Evolutionary conservation across 2,329 filamentous ascomycete genomes (phyloP), one percentile per base, ranked within the genome.

Genomic region (Aciculosporium take): DNA sequence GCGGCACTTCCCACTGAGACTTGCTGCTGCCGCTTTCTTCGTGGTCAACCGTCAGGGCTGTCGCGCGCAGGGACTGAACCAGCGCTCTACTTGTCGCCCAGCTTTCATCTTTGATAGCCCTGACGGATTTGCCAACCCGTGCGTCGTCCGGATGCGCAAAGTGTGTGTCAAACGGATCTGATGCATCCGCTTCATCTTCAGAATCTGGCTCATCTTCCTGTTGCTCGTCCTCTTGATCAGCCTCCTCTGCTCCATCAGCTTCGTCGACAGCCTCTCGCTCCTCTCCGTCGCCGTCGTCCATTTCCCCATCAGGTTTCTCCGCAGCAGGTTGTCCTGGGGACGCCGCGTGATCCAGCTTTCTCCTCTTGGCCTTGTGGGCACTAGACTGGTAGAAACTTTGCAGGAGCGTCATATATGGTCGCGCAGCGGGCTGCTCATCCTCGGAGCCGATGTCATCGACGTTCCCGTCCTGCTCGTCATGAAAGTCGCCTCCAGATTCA

Each of bases 141-240:
- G 70, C 67, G 37, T 82, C 74, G 35, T 88, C 72, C 0, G 79
- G 76, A 32, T 69, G 69, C 27, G 76, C 74, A 56, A 93, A 94
- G 60, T 95, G 89, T 7, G 67, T 63, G 48, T 91, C 82, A 53
- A 93, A 95, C 0, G 85, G 81, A 57, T 94, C 84, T 2, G 60
- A 62, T 23, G 64, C 57, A 47, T 76, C 67, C 37, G 71, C 67
- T 12, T 72, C 67, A 33, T 74, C 71, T 37, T 68, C 66, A 17
- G 69, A 69, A 8, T 65, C 49, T n/a, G 46, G 34, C 21, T 54
- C 45, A 5, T 58, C 57, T 13, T 57, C 56, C 3, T 42, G 18
- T 5, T 40, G 46, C 5, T 39, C 32, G 8, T 41, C 43, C 5
- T 45, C 27, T 13, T 48, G 44, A 18, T 48, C 51, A 3, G 21